These are phyloP conservation scores for Papilionanthe hybrid DNA, from an alignment of 116 monocot species.

Conservation along the genomic window DNA sequence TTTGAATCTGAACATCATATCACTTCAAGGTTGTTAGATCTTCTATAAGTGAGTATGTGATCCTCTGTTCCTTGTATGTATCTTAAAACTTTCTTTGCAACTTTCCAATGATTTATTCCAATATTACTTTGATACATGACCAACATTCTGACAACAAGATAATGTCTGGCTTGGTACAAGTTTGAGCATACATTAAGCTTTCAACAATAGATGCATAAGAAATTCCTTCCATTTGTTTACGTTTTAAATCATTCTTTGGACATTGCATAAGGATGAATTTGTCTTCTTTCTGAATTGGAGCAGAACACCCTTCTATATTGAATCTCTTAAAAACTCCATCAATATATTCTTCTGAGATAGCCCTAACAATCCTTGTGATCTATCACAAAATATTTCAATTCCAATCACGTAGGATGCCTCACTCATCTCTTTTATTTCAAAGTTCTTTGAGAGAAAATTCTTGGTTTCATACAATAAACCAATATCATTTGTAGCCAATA, in stretches of 20 bases:
- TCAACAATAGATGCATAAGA: not conserved
- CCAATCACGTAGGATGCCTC: not conserved
- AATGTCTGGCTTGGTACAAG: not conserved
- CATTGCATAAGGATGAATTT: not conserved
- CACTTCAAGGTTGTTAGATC: too few species aligned
- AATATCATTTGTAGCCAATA: too few species aligned
- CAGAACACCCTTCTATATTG: not conserved
- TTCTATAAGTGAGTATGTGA: too few species aligned
- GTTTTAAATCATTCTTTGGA: not conserved
- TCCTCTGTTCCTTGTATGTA: too few species aligned
- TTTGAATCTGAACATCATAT: too few species aligned
- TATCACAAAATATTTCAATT: not conserved
- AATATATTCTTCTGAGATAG: not conserved
- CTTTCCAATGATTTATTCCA: too few species aligned
- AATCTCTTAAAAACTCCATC: not conserved
- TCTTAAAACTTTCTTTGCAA: too few species aligned
- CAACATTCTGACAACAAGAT: not conserved
- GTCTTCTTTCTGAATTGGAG: not conserved
- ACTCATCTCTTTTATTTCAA: not conserved
- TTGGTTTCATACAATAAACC: too few species aligned
- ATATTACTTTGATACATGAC: too few species aligned
- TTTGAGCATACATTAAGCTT: not conserved
- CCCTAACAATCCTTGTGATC: too few species aligned
- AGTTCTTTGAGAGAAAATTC: too few species aligned
- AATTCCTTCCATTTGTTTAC: not conserved